These are phyloP conservation scores for Eucommia ulmoides DNA, from an alignment of 257 asterid species.

Conservation along the genomic window DNA sequence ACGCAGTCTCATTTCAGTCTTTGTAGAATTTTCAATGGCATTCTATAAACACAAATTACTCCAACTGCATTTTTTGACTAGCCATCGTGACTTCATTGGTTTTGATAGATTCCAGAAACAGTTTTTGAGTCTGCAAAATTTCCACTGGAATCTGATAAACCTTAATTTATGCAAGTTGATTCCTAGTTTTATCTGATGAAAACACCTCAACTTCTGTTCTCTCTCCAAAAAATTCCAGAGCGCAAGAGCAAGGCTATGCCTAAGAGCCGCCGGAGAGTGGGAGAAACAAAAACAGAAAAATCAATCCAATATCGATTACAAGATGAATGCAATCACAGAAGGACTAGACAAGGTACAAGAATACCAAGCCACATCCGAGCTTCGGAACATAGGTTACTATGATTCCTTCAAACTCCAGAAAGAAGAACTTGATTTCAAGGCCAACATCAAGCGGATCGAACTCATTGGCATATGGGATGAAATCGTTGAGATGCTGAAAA, in stretches of 20 bases:
- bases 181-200: no score
- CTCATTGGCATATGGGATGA: conserved; percentile 73
- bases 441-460: conserved; percentile 56
- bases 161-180: no score
- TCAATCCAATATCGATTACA: conserved; percentile 39
- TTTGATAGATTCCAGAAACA: no score
- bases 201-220: background rate
- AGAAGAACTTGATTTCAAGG: conserved; percentile 41
- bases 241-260: conserved; percentile 61
- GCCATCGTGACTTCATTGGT: no score
- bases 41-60: no score
- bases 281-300: conserved; percentile 61
- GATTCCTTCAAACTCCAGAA: conserved; percentile 69
- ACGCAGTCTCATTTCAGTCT: no score
- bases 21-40: no score
- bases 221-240: conserved; percentile 28
- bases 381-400: conserved; percentile 62
- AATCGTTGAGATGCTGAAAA: conserved; percentile 53
- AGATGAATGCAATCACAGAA: conserved; percentile 32
- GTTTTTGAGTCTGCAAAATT: no score
- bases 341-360: conserved; percentile 43
- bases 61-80: no score
- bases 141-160: no score
- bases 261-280: conserved; percentile 75
- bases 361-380: conserved; percentile 54